A percentile compares a stretch with the other conserved stretches of the same genome.
These are phyloP conservation scores for Plasmopara viticola DNA, from an alignment of 352 stramenopile genomes.

Conservation along the genomic window DNA sequence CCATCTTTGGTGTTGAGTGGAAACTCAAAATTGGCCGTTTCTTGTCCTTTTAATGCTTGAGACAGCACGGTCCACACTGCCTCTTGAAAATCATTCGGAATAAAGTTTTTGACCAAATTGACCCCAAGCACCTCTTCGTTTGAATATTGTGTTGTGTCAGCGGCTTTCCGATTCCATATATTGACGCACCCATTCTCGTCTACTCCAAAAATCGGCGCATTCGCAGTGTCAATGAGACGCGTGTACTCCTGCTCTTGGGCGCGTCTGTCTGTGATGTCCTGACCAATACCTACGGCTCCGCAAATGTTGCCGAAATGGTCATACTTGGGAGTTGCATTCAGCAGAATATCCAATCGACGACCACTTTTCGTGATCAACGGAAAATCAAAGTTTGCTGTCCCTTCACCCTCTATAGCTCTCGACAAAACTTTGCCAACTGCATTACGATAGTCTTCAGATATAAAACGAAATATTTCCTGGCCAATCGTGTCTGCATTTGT, in stretches of 20 bases:
- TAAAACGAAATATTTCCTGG: slow-evolving; percentile 62
- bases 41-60: slow-evolving; percentile 47
- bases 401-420: slow-evolving; percentile 52
- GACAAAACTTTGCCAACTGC: slow-evolving; percentile 60
- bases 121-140: slow-evolving; percentile 57
- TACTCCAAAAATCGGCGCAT: slow-evolving; percentile 87
- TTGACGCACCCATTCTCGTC: slow-evolving; percentile 78
- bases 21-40: slow-evolving; percentile 61
- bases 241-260: slow-evolving; percentile 85
- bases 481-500: slow-evolving; percentile 81
- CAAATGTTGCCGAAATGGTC: slow-evolving; percentile 66
- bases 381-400: slow-evolving; percentile 84
- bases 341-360: slow-evolving; percentile 62
- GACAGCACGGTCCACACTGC: slow-evolving; percentile 46
- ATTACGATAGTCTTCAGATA: slow-evolving; percentile 52
- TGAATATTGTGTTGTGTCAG: slow-evolving; percentile 76
- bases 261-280: slow-evolving; percentile 76
- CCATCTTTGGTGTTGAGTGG: slow-evolving; percentile 46
- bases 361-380: slow-evolving; percentile 69
- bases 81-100: slow-evolving; percentile 48
- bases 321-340: slow-evolving; percentile 70
- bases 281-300: slow-evolving; percentile 70
- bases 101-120: slow-evolving; percentile 75
- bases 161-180: slow-evolving; percentile 90
- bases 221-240: slow-evolving; percentile 85